phyloP scores from a whole-genome alignment of 2,329 filamentous ascomycete species.

The Fusarium armeniacum region DNA sequence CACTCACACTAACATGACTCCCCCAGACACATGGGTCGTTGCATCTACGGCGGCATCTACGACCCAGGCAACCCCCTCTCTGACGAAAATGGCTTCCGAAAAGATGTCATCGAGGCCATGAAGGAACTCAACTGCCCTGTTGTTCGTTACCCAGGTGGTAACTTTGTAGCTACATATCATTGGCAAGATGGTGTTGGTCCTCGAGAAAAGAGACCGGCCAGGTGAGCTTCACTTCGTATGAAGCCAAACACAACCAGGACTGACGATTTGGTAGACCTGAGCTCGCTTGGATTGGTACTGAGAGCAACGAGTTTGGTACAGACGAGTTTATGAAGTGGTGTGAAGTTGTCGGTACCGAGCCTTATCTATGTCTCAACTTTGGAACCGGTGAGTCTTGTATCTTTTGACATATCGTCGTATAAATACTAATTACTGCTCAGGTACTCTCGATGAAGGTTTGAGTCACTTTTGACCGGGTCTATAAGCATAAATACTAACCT shows the following conservation, averaged over 20 bases:
- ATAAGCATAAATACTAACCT: not conserved
- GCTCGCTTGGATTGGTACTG: constrained; percentile 82
- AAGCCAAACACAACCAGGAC: not conserved
- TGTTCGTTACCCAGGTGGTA: constrained; percentile 85
- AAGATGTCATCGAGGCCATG: constrained; percentile 81
- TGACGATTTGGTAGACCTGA: constrained; percentile 64
- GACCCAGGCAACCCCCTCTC: constrained; percentile 81
- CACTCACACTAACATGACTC: constrained; percentile 7
- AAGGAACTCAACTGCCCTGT: constrained; percentile 82
- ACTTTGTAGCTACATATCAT: constrained; percentile 88
- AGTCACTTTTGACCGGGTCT: rapidly evolving
- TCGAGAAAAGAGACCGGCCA: constrained; percentile 72
- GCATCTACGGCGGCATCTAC: constrained; percentile 89
- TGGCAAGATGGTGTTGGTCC: constrained; percentile 87
- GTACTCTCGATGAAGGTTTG: constrained; percentile 58
- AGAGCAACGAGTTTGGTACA: constrained; percentile 85
- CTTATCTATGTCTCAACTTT: constrained; percentile 85
- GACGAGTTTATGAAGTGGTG: constrained; percentile 91
- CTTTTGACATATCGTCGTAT: rapidly evolving
- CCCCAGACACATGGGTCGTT: constrained; percentile 84
- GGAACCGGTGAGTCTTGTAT: constrained; percentile 70
- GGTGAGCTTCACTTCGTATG: constrained; percentile 41
- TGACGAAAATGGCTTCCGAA: constrained; percentile 81
- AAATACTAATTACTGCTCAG: constrained; percentile 20
- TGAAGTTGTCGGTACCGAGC: constrained; percentile 78